Conservation (phyloP, 352 stramenopile genomes). For the Aphanomyces euteiches region DNA sequence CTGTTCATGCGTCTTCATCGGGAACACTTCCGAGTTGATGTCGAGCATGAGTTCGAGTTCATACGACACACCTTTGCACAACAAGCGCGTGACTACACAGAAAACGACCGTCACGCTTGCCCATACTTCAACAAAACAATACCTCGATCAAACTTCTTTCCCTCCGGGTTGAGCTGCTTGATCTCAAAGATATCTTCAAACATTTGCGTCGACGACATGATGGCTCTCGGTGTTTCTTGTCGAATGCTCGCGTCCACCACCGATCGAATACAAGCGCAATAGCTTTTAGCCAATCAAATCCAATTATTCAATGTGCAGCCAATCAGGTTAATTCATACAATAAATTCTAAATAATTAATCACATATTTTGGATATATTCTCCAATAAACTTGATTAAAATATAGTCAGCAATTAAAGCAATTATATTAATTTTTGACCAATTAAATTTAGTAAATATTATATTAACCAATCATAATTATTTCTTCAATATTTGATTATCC, state of each 20-base stretch:
- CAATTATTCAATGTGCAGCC: not conserved
- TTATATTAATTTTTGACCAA: not conserved
- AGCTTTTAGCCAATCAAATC: constrained; percentile 22
- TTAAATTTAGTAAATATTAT: not conserved
- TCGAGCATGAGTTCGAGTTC: constrained; percentile 97
- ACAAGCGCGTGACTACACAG: constrained; percentile 89
- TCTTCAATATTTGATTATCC: not conserved
- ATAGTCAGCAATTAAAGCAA: too few relatives aligned
- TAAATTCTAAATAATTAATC: constrained; percentile 7
- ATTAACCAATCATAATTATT: not conserved
- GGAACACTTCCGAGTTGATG: constrained; percentile 98
- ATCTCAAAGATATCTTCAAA: constrained; percentile 99
- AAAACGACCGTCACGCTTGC: not conserved
- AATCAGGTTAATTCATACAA: not conserved
- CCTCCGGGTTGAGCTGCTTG: constrained; percentile 94
- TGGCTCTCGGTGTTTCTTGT: not conserved
- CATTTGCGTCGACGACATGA: constrained; percentile 81
- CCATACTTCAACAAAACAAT: not conserved
- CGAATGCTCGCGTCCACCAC: constrained; percentile 14
- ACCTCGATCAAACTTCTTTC: constrained; percentile 97
- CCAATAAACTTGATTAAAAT: too few relatives aligned
- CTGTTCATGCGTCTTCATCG: constrained; percentile 93
- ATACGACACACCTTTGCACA: constrained; percentile 96
- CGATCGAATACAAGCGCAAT: not conserved
- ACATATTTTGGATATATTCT: not conserved